Base-by-base conservation (phyloP, 139 green algal species). In the Chlamydomonas schloesseri region DNA sequence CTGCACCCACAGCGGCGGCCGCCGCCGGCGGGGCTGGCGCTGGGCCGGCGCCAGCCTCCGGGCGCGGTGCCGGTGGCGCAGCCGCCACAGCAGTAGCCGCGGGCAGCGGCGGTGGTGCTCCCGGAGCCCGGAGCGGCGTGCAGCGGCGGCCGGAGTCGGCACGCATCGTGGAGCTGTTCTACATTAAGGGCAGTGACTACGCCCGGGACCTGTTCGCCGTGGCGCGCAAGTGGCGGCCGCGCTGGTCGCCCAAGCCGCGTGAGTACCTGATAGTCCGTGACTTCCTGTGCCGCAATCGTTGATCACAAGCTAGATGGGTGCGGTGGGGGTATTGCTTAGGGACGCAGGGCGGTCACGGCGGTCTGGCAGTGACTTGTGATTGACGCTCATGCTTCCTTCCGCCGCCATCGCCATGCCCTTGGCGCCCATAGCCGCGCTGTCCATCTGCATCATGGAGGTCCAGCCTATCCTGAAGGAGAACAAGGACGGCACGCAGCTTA, bases 191-290 rank as follows among this genome's bases (percentile, higher is more conserved):
- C 64, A 50, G 10, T 4, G 78, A 84, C 42, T 57, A 37, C 10
- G 64, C 78, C 9, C 74, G 74, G 64, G 64, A 84, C 64, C 46
- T 34, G 34, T 84, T 73, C 46, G 78, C 78, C 8, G 26, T 53
- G 20, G n/a, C 37, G 64, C 37, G 78, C 42, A 65, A 65, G 18
- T 84, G 78, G 78, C 36, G 78, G 78, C 78, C 78, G 20, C 29
- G 4, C 68, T 84, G 78, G 78, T 64, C 78, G n/a, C 78, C 78
- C 4, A 9, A 50, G 46, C 64, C 78, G 9, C 33, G 78, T 84
- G 62, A 31, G 76, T 83, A 24, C 55, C 14, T 14, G 11, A 11
- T 57, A 14, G 50, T 11, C 11, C 14, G 50, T 57, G 11, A 11
- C 11, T 21, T 11, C 11, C 50, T 11, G 14, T 11, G 50, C 50